A percentile compares a stretch with the other conserved stretches of the same genome.
Evolutionary conservation across 306 rosid species (phyloP).

Genomic region (Castanospermum australe): DNA sequence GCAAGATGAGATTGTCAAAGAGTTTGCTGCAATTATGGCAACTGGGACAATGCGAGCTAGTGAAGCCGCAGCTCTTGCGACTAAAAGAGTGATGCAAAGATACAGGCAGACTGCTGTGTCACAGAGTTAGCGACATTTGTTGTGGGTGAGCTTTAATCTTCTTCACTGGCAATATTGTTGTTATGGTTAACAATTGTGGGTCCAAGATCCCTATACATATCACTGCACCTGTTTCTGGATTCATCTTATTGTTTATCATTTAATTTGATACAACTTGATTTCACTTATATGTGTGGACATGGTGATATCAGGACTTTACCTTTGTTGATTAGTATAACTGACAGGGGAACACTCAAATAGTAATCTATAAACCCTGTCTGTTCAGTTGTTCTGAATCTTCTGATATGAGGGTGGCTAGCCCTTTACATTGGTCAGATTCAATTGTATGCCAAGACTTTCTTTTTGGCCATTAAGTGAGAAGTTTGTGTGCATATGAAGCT

Average conservation of each 20-base stretch:
- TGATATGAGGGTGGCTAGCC: background rate
- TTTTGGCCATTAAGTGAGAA: background rate
- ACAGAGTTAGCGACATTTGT: slow-evolving; percentile 39
- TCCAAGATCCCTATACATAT: background rate
- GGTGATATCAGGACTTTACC: background rate
- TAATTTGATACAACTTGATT: background rate
- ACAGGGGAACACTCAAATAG: background rate
- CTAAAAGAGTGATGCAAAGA: slow-evolving; percentile 86
- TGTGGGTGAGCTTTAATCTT: background rate
- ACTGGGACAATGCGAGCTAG: slow-evolving; percentile 89
- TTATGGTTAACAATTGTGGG: background rate
- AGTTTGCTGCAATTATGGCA: slow-evolving; percentile 87
- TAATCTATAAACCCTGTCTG: too few relatives aligned
- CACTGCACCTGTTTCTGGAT: background rate
- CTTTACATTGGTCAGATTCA: too few relatives aligned
- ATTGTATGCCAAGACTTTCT: background rate
- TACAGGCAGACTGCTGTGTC: slow-evolving; percentile 58
- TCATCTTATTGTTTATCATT: background rate
- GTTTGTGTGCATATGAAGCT: background rate
- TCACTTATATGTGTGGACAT: background rate
- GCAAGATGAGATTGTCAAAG: slow-evolving; percentile 79
- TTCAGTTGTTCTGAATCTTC: background rate
- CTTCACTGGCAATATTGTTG: background rate
- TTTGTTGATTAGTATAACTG: background rate
- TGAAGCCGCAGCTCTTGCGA: slow-evolving; percentile 94